Conservation (phyloP, 371 early-diverging fungal genomes). For the Mortierella sp. region DNA sequence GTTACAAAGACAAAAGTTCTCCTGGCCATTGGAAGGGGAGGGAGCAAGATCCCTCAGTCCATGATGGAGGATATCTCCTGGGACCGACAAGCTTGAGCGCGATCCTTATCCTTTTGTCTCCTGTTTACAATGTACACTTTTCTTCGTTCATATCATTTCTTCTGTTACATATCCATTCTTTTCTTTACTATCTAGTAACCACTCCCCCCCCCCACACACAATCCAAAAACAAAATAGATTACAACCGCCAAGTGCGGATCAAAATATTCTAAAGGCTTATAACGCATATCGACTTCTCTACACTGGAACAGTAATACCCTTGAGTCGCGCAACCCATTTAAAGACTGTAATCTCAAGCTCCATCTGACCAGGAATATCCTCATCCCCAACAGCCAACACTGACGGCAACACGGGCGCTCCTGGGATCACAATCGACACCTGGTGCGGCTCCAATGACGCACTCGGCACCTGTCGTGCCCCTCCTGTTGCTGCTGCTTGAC, state of each 20-base stretch:
- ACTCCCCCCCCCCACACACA: not conserved
- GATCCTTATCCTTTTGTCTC: not conserved
- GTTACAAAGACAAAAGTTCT: constrained; percentile 40
- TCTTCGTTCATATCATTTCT: not conserved
- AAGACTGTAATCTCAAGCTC: constrained; percentile 39
- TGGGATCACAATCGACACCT: constrained; percentile 30
- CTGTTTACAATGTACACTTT: constrained; percentile 3
- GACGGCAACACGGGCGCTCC: constrained; percentile 45
- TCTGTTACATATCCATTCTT: not conserved
- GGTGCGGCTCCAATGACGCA: not conserved
- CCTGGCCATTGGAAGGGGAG: constrained; percentile 37
- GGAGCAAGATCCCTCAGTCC: constrained; percentile 34
- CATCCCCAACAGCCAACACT: constrained; percentile 35
- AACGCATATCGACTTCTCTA: not conserved
- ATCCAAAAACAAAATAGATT: not conserved
- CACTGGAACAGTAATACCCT: constrained; percentile 20
- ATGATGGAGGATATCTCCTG: constrained; percentile 44
- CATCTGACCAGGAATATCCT: constrained; percentile 24
- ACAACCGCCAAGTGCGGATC: not conserved
- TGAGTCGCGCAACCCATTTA: constrained; percentile 46
- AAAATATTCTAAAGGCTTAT: constrained; percentile 3
- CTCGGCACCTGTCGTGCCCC: not conserved
- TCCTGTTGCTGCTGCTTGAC: not conserved
- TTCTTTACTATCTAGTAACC: not conserved
- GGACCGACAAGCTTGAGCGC: too few relatives aligned